Percentiles rank a stretch among this genome's conserved stretches.
phyloP scores from a whole-genome alignment of 768 basidiomycete genomes.

The Pluteus cervinus region DNA sequence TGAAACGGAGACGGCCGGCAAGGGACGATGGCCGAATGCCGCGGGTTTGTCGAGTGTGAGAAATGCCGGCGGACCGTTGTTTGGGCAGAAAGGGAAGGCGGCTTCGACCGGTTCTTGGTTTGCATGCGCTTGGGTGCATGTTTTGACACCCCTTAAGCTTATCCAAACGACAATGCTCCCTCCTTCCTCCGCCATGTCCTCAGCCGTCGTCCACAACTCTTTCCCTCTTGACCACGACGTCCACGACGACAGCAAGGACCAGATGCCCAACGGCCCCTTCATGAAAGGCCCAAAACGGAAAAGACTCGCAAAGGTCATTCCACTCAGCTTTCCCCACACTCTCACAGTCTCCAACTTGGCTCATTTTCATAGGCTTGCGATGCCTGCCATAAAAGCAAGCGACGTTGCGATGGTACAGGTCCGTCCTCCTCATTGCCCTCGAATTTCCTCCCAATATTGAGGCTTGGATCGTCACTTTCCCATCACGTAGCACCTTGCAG shows the following conservation, averaged over 20 bases:
- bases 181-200: conserved; percentile 1
- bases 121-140: no score
- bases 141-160: neutral
- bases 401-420: conserved; percentile 81
- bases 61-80: conserved; percentile 26
- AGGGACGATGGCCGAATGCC: no score
- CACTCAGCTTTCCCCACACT: conserved; percentile 1
- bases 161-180: conserved; percentile 2
- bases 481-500: conserved; percentile 59
- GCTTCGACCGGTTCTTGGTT: no score
- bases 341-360: conserved; percentile 3
- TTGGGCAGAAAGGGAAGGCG: no score
- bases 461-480: conserved; percentile 11
- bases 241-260: conserved; percentile 24
- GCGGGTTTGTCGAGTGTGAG: no score
- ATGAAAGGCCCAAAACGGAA: conserved; percentile 50
- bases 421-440: conserved; percentile 18
- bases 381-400: conserved; percentile 81
- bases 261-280: conserved; percentile 17
- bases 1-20: no score
- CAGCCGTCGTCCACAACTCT: neutral
- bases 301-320: conserved; percentile 43
- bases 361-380: conserved; percentile 53
- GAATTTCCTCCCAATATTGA: conserved; percentile 9
- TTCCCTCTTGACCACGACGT: conserved; percentile 14